Percentiles rank a stretch among this genome's conserved stretches.
Conservation (phyloP, 139 green algal species). For the Closterium sp. region DNA sequence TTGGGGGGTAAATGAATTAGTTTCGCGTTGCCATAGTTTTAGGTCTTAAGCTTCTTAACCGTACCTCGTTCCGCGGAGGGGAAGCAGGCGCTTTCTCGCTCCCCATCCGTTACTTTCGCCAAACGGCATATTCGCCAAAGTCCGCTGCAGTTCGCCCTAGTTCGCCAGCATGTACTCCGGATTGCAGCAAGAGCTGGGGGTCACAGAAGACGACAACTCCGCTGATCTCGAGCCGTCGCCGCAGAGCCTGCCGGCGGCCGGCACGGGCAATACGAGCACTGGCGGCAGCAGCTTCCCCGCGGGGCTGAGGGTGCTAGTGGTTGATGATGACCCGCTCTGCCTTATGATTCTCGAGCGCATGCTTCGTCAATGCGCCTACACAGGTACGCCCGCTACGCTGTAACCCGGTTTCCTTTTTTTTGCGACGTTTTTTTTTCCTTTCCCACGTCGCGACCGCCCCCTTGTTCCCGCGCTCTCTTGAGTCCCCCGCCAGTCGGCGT, state of each 20-base stretch:
- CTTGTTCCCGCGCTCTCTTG: background rate
- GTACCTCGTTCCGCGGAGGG: background rate
- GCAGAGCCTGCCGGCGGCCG: background rate
- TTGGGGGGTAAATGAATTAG: background rate
- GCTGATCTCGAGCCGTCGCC: background rate
- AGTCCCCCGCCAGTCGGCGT: no score
- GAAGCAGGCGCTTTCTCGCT: background rate
- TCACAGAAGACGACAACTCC: constrained; percentile 28
- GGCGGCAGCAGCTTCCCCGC: constrained; percentile 40
- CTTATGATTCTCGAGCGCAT: constrained; percentile 89
- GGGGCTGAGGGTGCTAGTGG: constrained; percentile 77
- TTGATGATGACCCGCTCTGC: constrained; percentile 91
- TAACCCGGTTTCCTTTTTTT: background rate
- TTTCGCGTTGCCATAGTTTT: background rate
- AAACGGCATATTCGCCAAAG: background rate
- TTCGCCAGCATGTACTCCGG: background rate
- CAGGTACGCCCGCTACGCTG: constrained; percentile 60
- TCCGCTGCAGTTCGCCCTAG: background rate
- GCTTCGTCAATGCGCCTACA: constrained; percentile 82
- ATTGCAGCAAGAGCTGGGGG: background rate
- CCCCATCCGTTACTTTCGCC: background rate
- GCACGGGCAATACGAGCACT: background rate
- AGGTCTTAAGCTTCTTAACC: background rate
- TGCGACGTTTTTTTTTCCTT: no score
- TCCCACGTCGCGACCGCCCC: no score